phyloP scores from a whole-genome alignment of 768 basidiomycete genomes.

The Hericium coralloides region DNA sequence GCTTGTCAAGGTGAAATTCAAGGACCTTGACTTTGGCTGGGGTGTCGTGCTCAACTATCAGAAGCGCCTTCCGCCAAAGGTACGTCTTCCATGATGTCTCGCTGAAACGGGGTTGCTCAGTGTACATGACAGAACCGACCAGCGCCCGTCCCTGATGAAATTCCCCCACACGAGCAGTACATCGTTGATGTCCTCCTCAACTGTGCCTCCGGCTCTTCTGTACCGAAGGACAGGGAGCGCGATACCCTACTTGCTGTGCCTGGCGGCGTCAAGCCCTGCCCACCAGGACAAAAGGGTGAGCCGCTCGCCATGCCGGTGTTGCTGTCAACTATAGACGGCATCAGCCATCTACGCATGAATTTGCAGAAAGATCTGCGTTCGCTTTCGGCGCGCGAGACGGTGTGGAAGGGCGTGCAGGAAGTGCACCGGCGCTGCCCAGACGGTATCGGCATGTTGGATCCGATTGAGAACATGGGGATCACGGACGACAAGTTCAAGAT shows the following conservation, averaged over 20 bases:
- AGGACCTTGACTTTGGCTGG: conserved; percentile 92
- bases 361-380: conserved; percentile 86
- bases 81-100: conserved; percentile 18
- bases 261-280: conserved; percentile 68
- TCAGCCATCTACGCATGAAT: conserved; percentile 80
- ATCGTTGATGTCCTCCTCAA: conserved; percentile 88
- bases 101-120: background rate
- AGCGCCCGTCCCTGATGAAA: conserved; percentile 56
- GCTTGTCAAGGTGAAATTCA: conserved; percentile 84
- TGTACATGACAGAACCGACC: conserved; percentile 43
- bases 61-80: conserved; percentile 81
- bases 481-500: conserved; percentile 89
- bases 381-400: conserved; percentile 66
- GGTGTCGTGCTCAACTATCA: conserved; percentile 89
- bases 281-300: conserved; percentile 60
- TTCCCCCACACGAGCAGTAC: conserved; percentile 83
- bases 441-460: conserved; percentile 82
- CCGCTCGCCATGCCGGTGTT: conserved; percentile 86
- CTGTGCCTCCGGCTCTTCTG: conserved; percentile 52
- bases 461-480: conserved; percentile 91
- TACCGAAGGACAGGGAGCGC: conserved; percentile 61
- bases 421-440: conserved; percentile 87
- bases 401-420: conserved; percentile 86
- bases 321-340: conserved; percentile 76
- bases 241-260: conserved; percentile 48